phyloP scores from a whole-genome alignment of 371 early-diverging fungal species.

The Parasitella parasitica region DNA sequence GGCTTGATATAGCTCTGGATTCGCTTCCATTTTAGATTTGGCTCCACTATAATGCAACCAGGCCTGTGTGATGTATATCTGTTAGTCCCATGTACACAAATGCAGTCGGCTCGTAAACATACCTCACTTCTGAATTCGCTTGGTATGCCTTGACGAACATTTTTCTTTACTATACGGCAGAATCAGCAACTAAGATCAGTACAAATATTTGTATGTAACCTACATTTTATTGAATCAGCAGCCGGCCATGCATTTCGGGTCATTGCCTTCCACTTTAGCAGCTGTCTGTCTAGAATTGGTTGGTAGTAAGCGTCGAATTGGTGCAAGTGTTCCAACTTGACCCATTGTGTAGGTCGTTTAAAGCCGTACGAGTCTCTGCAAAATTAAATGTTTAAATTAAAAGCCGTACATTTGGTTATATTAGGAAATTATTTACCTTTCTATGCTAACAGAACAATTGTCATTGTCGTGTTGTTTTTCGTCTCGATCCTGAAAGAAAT shows the following conservation, averaged over 20 bases:
- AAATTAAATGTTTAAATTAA: neutral
- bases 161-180: conserved; percentile 70
- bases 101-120: neutral
- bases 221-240: conserved; percentile 45
- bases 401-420: neutral
- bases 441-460: neutral
- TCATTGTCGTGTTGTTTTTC: neutral
- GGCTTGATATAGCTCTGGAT: conserved; percentile 61
- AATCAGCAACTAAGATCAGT: neutral
- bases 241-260: neutral
- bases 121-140: conserved; percentile 62
- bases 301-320: conserved; percentile 56
- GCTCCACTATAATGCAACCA: conserved; percentile 88
- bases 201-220: neutral
- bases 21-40: conserved; percentile 51
- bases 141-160: conserved; percentile 80
- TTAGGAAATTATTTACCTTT: conserved; percentile 7
- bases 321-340: conserved; percentile 42
- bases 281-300: conserved; percentile 48
- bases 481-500: conserved; percentile 15
- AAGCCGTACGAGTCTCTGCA: conserved; percentile 67
- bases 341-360: conserved; percentile 57
- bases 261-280: conserved; percentile 54
- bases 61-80: conserved; percentile 38
- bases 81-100: neutral